phyloP scores from a whole-genome alignment of 2,329 filamentous ascomycete genomes.

The Aspergillus novofumigatus region DNA sequence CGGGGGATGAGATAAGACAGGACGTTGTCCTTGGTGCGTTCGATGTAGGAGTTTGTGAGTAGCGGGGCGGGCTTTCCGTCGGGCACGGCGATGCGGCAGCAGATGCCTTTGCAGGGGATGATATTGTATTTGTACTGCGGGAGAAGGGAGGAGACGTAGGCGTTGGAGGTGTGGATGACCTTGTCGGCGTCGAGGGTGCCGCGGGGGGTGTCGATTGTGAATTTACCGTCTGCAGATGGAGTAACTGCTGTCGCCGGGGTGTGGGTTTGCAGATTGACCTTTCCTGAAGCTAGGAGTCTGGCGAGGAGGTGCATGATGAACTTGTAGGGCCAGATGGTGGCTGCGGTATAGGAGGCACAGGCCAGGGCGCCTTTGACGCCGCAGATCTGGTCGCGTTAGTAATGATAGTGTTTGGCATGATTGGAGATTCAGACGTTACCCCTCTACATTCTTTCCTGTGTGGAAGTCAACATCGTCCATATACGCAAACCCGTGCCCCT shows the following conservation, averaged over 20 bases:
- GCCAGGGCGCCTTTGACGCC: constrained; percentile 37
- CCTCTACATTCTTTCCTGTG: constrained; percentile 25
- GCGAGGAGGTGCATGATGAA: constrained; percentile 68
- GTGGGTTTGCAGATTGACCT: constrained; percentile 51
- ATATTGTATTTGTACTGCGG: constrained; percentile 67
- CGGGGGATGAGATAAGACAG: constrained; percentile 58
- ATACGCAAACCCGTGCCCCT: constrained; percentile 21
- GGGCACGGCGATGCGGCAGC: constrained; percentile 27
- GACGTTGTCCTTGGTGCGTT: constrained; percentile 42
- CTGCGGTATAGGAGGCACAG: constrained; percentile 30
- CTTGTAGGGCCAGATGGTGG: constrained; percentile 64
- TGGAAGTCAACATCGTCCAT: constrained; percentile 29
- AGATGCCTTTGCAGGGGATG: constrained; percentile 65
- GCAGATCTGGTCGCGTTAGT: constrained; percentile 23
- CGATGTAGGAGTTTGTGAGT: constrained; percentile 52
- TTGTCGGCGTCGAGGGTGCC: constrained; percentile 60
- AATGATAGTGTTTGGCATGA: not conserved
- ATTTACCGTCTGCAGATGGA: constrained; percentile 36
- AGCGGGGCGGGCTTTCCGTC: constrained; percentile 19
- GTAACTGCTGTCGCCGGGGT: constrained; percentile 39
- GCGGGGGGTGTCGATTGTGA: constrained; percentile 53
- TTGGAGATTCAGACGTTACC: constrained; percentile 15
- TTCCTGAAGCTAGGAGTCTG: constrained; percentile 50
- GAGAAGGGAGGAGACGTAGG: constrained; percentile 71
- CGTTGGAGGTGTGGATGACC: constrained; percentile 80